Evolutionary conservation across 2,329 filamentous ascomycete species (phyloP).

Genomic region (Cryphonectria carpinicola): DNA sequence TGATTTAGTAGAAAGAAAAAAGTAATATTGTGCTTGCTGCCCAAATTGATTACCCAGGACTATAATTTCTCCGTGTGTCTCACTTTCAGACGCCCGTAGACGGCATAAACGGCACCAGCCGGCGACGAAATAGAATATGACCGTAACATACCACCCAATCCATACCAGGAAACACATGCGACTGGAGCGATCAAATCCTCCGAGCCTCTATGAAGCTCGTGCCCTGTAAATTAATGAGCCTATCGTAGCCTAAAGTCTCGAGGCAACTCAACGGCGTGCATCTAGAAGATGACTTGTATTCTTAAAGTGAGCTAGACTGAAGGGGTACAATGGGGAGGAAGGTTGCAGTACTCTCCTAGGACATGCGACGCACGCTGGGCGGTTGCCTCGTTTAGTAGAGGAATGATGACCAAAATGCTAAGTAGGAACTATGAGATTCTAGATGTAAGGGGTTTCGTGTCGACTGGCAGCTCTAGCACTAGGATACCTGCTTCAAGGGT

Average conservation of each 20-base stretch:
- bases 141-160: neutral
- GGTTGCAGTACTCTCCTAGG: neutral
- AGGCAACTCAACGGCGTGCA: neutral
- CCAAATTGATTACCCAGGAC: neutral
- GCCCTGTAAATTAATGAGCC: too few species aligned
- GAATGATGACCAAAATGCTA: neutral
- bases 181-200: neutral
- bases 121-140: neutral
- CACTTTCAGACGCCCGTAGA: neutral
- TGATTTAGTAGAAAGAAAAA: too few species aligned
- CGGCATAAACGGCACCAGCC: neutral
- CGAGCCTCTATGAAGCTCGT: neutral
- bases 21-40: too few species aligned
- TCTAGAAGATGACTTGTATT: too few species aligned
- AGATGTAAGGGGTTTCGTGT: neutral
- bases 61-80: neutral
- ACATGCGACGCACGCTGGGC: neutral
- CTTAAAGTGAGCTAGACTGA: neutral
- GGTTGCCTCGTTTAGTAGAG: neutral
- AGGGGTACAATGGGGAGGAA: neutral
- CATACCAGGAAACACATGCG: neutral
- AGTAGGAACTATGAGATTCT: neutral
- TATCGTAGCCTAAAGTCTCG: too few species aligned
- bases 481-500: neutral
- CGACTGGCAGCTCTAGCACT: neutral